A percentile compares a stretch with the other conserved stretches of the same genome.
These are phyloP conservation scores for Boletales sp. DNA, from an alignment of 768 basidiomycete genomes.

Conservation along the genomic window DNA sequence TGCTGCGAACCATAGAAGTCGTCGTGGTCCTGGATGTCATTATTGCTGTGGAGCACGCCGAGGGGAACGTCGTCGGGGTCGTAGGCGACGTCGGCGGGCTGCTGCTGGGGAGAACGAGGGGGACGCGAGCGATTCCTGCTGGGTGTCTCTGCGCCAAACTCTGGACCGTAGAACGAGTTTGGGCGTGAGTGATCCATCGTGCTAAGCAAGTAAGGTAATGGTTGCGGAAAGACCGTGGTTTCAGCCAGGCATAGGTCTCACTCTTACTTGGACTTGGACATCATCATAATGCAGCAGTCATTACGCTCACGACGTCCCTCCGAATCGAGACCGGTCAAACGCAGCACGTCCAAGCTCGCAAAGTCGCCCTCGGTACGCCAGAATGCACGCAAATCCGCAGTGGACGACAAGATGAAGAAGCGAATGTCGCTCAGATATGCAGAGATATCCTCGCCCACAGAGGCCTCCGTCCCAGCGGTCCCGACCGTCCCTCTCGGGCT, in stretches of 20 bases:
- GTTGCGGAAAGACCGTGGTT: constrained; percentile 9
- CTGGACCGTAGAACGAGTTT: constrained; percentile 32
- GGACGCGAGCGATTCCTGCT: constrained; percentile 3
- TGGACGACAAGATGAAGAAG: constrained; percentile 93
- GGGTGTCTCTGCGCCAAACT: constrained; percentile 11
- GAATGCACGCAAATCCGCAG: constrained; percentile 44
- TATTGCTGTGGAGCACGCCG: constrained; percentile 26
- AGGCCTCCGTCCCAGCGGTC: constrained; percentile 50
- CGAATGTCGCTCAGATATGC: constrained; percentile 95
- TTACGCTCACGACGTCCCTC: constrained; percentile 52
- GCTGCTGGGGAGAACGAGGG: constrained; percentile 19
- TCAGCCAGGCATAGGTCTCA: no score
- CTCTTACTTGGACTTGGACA: no score
- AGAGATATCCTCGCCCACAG: constrained; percentile 72
- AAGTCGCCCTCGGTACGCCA: constrained; percentile 29
- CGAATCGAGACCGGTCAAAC: constrained; percentile 37
- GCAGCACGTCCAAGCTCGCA: constrained; percentile 29
- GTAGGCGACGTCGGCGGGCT: constrained; percentile 30
- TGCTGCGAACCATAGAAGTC: constrained; percentile 35
- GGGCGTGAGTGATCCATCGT: constrained; percentile 34
- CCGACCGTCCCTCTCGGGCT: constrained; percentile 52
- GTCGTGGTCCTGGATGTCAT: constrained; percentile 33
- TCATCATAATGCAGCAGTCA: no score
- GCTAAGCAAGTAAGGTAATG: neutral
- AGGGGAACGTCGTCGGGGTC: constrained; percentile 42